Evolutionary conservation across 176 grass and related monocot species (phyloP), one percentile per base, ranked within the genome.

Genomic region (Canna indica): DNA sequence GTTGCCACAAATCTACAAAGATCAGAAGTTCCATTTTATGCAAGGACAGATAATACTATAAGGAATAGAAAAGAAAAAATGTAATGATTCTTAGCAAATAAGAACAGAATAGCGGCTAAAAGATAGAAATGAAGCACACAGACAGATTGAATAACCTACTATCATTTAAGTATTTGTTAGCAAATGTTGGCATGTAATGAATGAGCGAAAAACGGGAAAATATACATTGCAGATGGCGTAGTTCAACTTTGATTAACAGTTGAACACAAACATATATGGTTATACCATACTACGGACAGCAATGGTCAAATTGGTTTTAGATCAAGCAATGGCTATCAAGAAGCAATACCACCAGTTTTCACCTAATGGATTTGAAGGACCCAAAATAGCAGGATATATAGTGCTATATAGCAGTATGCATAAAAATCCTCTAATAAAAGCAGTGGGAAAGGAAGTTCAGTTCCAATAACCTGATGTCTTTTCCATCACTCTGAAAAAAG

Each of bases 401-500:
- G 26, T 36, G 32, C 1, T 33, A 30, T 17, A 18, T 12, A 44
- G 15, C 63, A 11, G 1, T 27, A 61, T 61, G 59, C 24, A 64
- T 22, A 80, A n/a, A n/a, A n/a, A n/a, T n/a, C 64, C 73, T 28
- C 41, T n/a, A n/a, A n/a, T n/a, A 27, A 73, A 28, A 33, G 67
- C 8, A 70, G 33, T 41, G 71, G 16, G 50, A 73, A 73, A 67
- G 79, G 65, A 34, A 74, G 22, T 64, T 87, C 15, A 74, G 22
- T 64, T 87, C 15, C 47, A 11, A 26, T 59, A 71, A 80, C 94
- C 94, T 90, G 78, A 97, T 47, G 73, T 90, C 69, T 54, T 83
- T 87, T 38, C 84, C 94, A 71, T 88, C 86, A 7, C 81, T 85
- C 82, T 90, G 89, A 80, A 97, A 97, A 60, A 80, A 87, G 76